A percentile compares a stretch with the other conserved stretches of the same genome.
Conservation (phyloP, 2,329 filamentous ascomycete species). For the Emericellopsis atlantica region DNA sequence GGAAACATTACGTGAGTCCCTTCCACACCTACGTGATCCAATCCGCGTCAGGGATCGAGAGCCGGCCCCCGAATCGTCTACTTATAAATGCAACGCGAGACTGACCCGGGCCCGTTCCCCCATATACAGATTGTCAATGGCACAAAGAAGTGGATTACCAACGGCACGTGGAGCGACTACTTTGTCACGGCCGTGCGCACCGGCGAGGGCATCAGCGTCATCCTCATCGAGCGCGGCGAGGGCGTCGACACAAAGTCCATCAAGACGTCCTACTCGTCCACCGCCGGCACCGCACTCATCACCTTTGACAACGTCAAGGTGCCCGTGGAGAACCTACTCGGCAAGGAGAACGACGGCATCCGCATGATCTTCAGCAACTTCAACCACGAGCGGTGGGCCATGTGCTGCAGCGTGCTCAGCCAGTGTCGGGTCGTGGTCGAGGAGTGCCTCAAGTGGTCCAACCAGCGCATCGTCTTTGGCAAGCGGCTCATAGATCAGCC, state of each 20-base stretch:
- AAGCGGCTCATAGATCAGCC: constrained; percentile 76
- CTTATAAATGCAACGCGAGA: neutral
- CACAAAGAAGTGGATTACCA: constrained; percentile 79
- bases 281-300: constrained; percentile 68
- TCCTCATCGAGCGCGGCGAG: constrained; percentile 62
- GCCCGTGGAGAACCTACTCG: constrained; percentile 63
- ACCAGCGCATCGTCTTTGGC: constrained; percentile 74
- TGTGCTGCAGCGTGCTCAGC: constrained; percentile 55
- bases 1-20: constrained; percentile 54
- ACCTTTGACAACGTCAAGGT: constrained; percentile 83
- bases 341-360: constrained; percentile 77
- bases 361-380: constrained; percentile 77
- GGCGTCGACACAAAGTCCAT: constrained; percentile 66
- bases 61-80: too few species aligned
- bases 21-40: too few species aligned
- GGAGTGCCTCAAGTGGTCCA: constrained; percentile 78
- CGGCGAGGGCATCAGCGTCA: constrained; percentile 64
- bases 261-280: constrained; percentile 70
- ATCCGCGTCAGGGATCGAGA: too few species aligned
- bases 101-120: neutral
- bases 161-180: constrained; percentile 70
- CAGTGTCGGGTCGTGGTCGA: constrained; percentile 59
- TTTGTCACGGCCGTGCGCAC: constrained; percentile 74
- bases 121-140: constrained; percentile 44
- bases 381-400: constrained; percentile 76